Evolutionary conservation across 2,329 filamentous ascomycete genomes (phyloP).

Genomic region (Botrytis fabae): DNA sequence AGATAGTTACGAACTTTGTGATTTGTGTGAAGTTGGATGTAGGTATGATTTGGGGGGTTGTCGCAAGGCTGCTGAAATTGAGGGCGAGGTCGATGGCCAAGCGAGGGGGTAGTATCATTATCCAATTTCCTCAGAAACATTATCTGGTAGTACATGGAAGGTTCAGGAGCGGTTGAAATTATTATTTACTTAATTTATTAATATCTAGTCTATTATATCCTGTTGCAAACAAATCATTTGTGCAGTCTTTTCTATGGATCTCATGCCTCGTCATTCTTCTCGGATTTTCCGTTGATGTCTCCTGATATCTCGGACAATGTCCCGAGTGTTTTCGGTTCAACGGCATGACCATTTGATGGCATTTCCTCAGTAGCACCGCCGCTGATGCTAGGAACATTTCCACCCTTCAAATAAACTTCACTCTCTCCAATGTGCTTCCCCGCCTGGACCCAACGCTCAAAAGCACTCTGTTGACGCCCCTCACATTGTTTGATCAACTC

Average conservation of each 20-base stretch:
- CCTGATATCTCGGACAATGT: conserved; percentile 9
- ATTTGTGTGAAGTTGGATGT: not conserved
- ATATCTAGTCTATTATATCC: conserved; percentile 3
- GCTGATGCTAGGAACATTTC: conserved; percentile 34
- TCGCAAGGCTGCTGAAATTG: conserved; percentile 20
- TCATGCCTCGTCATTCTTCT: not conserved
- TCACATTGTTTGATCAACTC: conserved; percentile 72
- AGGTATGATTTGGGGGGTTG: conserved; percentile 1
- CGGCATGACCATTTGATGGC: conserved; percentile 9
- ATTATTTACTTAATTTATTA: conserved; percentile 2
- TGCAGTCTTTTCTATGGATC: not conserved
- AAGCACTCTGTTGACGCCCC: conserved; percentile 61
- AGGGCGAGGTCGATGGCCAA: not conserved
- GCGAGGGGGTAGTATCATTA: conserved; percentile 5
- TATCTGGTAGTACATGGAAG: not conserved
- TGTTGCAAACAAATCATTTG: not conserved
- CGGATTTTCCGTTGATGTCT: not conserved
- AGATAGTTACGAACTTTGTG: not conserved
- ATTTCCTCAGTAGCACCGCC: conserved; percentile 13
- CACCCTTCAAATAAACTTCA: conserved; percentile 83
- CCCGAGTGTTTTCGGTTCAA: conserved; percentile 8
- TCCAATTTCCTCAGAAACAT: not conserved
- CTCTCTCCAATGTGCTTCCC: conserved; percentile 83
- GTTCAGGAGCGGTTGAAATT: not conserved
- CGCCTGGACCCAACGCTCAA: conserved; percentile 72